Evolutionary conservation across 352 stramenopile genomes (phyloP).

Genomic region (Phytophthora pseudosyringae): DNA sequence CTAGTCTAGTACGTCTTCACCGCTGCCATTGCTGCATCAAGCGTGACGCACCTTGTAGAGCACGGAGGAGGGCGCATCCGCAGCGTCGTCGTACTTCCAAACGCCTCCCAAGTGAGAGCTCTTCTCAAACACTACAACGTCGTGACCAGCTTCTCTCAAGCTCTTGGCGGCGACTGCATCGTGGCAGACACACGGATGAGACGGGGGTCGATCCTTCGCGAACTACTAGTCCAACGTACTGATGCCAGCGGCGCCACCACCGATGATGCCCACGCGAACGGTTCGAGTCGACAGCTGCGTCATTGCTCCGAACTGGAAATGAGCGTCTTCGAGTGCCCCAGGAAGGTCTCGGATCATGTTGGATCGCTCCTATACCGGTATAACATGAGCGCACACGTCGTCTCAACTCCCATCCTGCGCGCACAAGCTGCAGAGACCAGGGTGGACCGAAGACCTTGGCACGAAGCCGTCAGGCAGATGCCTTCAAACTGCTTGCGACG

Average conservation of each 20-base stretch:
- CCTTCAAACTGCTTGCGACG: too few species aligned
- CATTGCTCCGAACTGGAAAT: slow-evolving; percentile 34
- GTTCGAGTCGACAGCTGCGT: slow-evolving; percentile 20
- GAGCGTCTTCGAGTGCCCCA: background rate
- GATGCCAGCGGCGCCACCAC: slow-evolving; percentile 68
- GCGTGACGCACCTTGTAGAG: slow-evolving; percentile 60
- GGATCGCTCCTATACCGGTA: slow-evolving; percentile 1
- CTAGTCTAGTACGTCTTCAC: too few species aligned
- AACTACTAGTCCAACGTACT: slow-evolving; percentile 42
- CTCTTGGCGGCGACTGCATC: slow-evolving; percentile 60
- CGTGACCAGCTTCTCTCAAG: slow-evolving; percentile 58
- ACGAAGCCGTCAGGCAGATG: too few species aligned
- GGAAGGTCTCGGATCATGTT: background rate
- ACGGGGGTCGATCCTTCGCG: background rate
- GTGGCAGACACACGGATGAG: slow-evolving; percentile 14
- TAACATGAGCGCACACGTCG: too few species aligned
- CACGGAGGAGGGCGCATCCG: slow-evolving; percentile 49
- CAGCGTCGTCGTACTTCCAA: slow-evolving; percentile 68
- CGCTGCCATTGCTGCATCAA: too few species aligned
- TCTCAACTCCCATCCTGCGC: too few species aligned
- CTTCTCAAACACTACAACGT: slow-evolving; percentile 74
- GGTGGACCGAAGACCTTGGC: too few species aligned
- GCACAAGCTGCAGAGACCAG: too few species aligned
- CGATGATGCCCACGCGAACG: slow-evolving; percentile 66
- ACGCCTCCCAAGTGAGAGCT: slow-evolving; percentile 56